phyloP scores from a whole-genome alignment of 768 basidiomycete species.

The Psilocybe subaeruginosa region DNA sequence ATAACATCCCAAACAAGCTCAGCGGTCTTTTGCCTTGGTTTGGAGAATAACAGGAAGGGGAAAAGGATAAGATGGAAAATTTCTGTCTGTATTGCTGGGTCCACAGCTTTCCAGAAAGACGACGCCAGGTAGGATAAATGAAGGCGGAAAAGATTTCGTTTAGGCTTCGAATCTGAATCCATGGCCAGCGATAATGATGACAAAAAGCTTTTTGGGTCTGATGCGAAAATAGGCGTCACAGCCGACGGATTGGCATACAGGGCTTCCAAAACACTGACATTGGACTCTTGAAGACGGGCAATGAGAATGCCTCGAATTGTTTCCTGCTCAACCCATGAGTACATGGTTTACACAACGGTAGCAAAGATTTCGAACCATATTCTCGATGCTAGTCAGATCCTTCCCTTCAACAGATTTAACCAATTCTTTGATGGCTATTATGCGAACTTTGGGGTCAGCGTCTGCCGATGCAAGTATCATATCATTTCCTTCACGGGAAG shows the following conservation, averaged over 20 bases:
- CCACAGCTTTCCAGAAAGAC: conserved; percentile 40
- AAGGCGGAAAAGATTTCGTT: conserved; percentile 52
- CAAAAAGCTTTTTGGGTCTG: conserved; percentile 48
- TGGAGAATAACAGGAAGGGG: conserved; percentile 76
- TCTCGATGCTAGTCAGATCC: conserved; percentile 32
- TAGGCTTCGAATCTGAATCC: conserved; percentile 42
- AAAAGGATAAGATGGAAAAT: conserved; percentile 63
- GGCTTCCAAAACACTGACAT: conserved; percentile 60
- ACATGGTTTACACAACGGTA: background rate
- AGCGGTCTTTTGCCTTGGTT: conserved; percentile 66
- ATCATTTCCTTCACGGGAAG: conserved; percentile 33
- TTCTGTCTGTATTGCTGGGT: conserved; percentile 28
- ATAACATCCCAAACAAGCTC: conserved; percentile 76
- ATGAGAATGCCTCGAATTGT: conserved; percentile 66
- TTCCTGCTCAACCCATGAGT: conserved; percentile 36
- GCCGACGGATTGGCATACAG: conserved; percentile 60
- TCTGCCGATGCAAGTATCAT: conserved; percentile 60
- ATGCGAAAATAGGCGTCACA: conserved; percentile 48
- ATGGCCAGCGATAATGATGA: conserved; percentile 42
- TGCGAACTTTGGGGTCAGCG: conserved; percentile 63
- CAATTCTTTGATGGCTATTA: conserved; percentile 60
- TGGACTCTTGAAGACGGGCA: conserved; percentile 69
- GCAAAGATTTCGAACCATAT: conserved; percentile 40
- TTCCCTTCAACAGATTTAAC: conserved; percentile 39
- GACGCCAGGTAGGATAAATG: conserved; percentile 61